Conservation (phyloP, 257 asterid genomes). For the Solanum peruvianum region DNA sequence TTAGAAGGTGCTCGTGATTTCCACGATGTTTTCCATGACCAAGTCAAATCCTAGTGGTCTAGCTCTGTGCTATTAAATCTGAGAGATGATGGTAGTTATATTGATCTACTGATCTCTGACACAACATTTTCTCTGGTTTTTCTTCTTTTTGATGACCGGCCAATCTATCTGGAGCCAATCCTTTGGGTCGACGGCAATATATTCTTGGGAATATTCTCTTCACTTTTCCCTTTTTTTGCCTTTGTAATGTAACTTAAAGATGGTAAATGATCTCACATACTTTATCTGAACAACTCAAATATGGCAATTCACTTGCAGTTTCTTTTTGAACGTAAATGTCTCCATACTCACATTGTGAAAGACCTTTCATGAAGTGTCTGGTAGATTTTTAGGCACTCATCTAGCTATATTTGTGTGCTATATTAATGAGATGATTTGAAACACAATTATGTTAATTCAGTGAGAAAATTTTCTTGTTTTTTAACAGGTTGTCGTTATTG, state of each 20-base stretch:
- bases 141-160: neutral
- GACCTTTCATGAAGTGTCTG: neutral
- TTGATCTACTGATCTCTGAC: neutral
- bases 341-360: neutral
- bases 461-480: neutral
- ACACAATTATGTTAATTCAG: neutral
- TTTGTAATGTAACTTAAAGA: neutral
- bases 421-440: neutral
- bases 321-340: neutral
- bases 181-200: neutral
- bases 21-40: neutral
- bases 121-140: neutral
- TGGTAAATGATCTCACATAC: neutral
- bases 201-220: neutral
- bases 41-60: neutral
- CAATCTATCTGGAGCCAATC: neutral
- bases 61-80: neutral
- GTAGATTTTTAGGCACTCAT: neutral
- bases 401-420: neutral
- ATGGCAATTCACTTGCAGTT: neutral
- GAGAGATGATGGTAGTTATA: neutral
- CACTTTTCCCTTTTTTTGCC: neutral
- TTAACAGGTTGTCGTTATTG: neutral
- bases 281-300: neutral
- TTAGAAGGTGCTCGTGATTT: neutral